Conservation (phyloP, 495 filamentous ascomycete genomes). For the Parachaetomium inaequale region DNA sequence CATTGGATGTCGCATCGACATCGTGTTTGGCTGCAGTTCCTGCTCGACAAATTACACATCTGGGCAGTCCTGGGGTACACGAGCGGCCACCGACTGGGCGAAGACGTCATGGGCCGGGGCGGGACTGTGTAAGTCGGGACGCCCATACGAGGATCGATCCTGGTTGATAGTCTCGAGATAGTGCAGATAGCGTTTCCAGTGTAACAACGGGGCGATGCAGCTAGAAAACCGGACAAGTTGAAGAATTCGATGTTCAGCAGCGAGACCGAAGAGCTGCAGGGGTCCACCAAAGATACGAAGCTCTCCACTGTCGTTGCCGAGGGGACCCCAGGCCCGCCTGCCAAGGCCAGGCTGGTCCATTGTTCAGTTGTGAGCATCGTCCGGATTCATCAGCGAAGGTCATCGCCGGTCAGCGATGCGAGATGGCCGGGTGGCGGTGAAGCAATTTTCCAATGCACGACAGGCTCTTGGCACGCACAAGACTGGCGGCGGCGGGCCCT, state of each 20-base stretch:
- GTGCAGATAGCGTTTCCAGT: neutral
- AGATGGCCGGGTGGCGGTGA: slow-evolving; percentile 18
- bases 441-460: slow-evolving; percentile 1
- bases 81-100: neutral
- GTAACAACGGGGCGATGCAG: slow-evolving; percentile 10
- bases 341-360: slow-evolving; percentile 10
- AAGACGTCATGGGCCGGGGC: neutral
- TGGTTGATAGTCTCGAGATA: neutral
- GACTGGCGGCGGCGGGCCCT: neutral
- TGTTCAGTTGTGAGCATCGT: neutral
- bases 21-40: neutral
- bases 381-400: neutral
- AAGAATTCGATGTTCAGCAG: neutral
- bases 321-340: slow-evolving; percentile 7
- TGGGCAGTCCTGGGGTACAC: too few relatives aligned
- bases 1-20: neutral
- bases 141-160: neutral
- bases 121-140: neutral
- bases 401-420: neutral
- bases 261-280: neutral
- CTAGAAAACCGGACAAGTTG: slow-evolving; percentile 6
- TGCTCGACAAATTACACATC: neutral
- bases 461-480: slow-evolving; percentile 10
- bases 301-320: slow-evolving; percentile 18
- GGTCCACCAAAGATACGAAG: slow-evolving; percentile 23